Percentiles rank a stretch among this genome's conserved stretches.
Conservation (phyloP, 495 filamentous ascomycete genomes). For the Penicillium egyptiacum region DNA sequence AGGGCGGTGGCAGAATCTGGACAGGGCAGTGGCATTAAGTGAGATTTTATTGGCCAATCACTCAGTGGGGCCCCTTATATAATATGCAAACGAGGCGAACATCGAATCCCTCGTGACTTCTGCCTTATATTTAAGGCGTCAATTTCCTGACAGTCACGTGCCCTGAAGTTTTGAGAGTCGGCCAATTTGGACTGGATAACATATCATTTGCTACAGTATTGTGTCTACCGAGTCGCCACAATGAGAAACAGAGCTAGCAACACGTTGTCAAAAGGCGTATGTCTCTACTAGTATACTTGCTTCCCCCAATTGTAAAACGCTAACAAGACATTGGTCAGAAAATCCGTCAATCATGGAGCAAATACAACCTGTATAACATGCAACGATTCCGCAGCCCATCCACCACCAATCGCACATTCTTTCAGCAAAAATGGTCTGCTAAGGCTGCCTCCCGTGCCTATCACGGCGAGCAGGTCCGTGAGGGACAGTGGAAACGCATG, state of each 20-base stretch:
- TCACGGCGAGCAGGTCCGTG: slow-evolving; percentile 90
- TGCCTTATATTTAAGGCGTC: not conserved
- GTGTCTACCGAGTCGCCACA: slow-evolving; percentile 26
- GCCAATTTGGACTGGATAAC: slow-evolving; percentile 12
- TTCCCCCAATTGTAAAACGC: slow-evolving; percentile 4
- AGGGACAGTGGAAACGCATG: slow-evolving; percentile 88
- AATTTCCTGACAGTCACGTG: slow-evolving; percentile 29
- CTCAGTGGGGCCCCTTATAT: not conserved
- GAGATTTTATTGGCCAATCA: slow-evolving; percentile 22
- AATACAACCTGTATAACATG: slow-evolving; percentile 94
- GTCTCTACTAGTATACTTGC: slow-evolving; percentile 16
- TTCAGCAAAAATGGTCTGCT: slow-evolving; percentile 96
- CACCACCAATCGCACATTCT: slow-evolving; percentile 63
- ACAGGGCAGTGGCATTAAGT: slow-evolving; percentile 34
- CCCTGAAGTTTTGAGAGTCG: slow-evolving; percentile 40
- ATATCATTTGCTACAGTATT: slow-evolving; percentile 12
- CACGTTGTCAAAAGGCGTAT: slow-evolving; percentile 45
- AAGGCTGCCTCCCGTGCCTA: slow-evolving; percentile 82
- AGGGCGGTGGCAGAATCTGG: not conserved
- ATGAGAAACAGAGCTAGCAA: slow-evolving; percentile 53
- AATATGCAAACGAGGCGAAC: not conserved
- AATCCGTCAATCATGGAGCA: slow-evolving; percentile 96
- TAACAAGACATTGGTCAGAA: slow-evolving; percentile 55
- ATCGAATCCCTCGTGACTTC: not conserved
- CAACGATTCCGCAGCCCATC: slow-evolving; percentile 44